Conservation (phyloP, 805 yeast species). For the Saturnispora diversa region DNA sequence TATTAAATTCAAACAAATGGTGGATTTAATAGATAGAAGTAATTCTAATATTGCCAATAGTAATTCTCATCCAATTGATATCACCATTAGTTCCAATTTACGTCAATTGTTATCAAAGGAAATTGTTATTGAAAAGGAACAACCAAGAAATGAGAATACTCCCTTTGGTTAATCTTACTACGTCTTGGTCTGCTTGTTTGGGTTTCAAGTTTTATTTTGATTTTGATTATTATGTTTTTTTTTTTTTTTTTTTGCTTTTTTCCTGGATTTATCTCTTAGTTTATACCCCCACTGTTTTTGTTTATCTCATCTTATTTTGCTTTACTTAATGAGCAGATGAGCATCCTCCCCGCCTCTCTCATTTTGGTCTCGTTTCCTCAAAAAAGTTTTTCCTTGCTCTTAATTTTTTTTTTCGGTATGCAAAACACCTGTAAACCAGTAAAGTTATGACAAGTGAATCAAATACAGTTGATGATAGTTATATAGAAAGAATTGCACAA, state of each 20-base stretch:
- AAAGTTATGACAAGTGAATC: no score
- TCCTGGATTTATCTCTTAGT: no score
- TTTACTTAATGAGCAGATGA: not conserved
- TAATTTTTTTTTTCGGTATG: not conserved
- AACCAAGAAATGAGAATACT: constrained; percentile 25
- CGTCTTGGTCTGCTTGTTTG: constrained; percentile 8
- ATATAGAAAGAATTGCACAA: no score
- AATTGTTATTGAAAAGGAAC: constrained; percentile 46
- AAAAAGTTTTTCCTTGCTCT: not conserved
- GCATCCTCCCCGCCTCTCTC: not conserved
- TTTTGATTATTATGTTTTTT: not conserved
- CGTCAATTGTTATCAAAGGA: constrained; percentile 53
- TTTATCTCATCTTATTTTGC: not conserved
- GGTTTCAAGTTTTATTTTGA: no score
- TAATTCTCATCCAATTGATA: not conserved
- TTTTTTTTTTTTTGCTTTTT: not conserved
- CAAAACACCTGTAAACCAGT: constrained; percentile 5
- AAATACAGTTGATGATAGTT: no score
- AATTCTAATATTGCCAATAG: constrained; percentile 16
- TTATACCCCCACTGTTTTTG: no score
- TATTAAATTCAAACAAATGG: constrained; percentile 69
- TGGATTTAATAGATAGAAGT: constrained; percentile 62
- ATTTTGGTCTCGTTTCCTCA: not conserved
- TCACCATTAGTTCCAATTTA: constrained; percentile 43
- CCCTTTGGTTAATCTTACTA: constrained; percentile 25